phyloP scores from a whole-genome alignment of 257 asterid species.

The Ajuga chamaepitys region DNA sequence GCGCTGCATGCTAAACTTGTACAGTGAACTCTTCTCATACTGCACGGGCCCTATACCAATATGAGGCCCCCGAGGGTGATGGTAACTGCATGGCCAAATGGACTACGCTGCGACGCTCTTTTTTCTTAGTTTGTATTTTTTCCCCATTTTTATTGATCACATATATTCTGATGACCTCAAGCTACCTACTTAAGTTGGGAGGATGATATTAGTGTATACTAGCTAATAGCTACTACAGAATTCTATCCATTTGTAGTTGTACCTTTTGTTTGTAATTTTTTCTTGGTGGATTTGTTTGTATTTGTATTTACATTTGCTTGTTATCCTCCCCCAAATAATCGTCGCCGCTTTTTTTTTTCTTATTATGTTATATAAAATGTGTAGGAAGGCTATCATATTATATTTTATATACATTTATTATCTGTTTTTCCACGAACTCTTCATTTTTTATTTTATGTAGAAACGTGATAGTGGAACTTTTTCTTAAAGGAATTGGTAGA shows the following conservation, averaged over 20 bases:
- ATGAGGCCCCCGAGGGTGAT: background rate
- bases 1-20: background rate
- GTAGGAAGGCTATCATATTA: no score
- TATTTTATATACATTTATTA: no score
- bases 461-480: no score
- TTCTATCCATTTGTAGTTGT: background rate
- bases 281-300: background rate
- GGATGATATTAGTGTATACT: constrained; percentile 27
- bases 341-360: no score
- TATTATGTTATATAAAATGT: no score
- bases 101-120: background rate
- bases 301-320: background rate
- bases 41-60: background rate
- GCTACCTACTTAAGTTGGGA: background rate
- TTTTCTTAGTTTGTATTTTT: background rate
- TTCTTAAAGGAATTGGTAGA: no score
- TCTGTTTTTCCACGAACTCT: no score
- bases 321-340: no score
- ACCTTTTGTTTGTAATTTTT: background rate
- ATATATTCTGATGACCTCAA: constrained; percentile 7
- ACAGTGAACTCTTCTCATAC: background rate
- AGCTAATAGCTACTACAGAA: background rate
- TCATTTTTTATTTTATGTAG: no score
- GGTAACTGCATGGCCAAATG: background rate
- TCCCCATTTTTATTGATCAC: constrained; percentile 8